phyloP scores from a whole-genome alignment of 1,139 yeast genomes.

The Candida sp. region DNA sequence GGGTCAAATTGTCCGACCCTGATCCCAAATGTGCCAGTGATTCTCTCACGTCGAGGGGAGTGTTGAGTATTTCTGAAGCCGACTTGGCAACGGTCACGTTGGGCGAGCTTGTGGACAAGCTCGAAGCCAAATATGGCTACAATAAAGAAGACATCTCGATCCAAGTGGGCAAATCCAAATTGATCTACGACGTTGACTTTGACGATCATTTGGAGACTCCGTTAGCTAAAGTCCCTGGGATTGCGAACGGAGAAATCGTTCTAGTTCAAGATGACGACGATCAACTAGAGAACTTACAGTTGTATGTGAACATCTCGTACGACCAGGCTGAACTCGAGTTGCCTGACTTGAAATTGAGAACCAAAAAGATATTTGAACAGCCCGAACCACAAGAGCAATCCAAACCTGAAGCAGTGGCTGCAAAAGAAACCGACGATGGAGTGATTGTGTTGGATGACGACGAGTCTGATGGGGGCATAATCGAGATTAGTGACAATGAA shows the following conservation, averaged over 20 bases:
- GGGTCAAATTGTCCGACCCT: conserved; percentile 64
- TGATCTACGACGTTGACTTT: conserved; percentile 86
- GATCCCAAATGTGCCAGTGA: conserved; percentile 77
- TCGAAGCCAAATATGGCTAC: conserved; percentile 56
- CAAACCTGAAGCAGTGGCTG: conserved; percentile 3
- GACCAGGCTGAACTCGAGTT: conserved; percentile 15
- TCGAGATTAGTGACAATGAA: conserved; percentile 14
- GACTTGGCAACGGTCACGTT: conserved; percentile 26
- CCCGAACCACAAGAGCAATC: background rate
- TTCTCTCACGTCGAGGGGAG: conserved; percentile 59
- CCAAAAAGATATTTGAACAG: conserved; percentile 14
- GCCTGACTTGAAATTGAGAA: conserved; percentile 31
- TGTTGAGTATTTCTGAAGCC: conserved; percentile 22
- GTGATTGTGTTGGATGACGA: conserved; percentile 14
- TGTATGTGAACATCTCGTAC: conserved; percentile 48
- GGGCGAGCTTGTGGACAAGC: conserved; percentile 45
- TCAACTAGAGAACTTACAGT: conserved; percentile 68
- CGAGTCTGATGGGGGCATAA: conserved; percentile 5
- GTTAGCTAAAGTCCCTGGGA: conserved; percentile 54
- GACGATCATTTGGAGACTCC: conserved; percentile 70
- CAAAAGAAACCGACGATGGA: conserved; percentile 18
- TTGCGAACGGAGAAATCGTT: conserved; percentile 61
- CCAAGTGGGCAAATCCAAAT: conserved; percentile 59
- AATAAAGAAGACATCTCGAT: conserved; percentile 71
- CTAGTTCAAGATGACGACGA: conserved; percentile 83